These are phyloP conservation scores for Synchytrium microbalum DNA, from an alignment of 371 early-diverging fungal genomes.

Conservation along the genomic window DNA sequence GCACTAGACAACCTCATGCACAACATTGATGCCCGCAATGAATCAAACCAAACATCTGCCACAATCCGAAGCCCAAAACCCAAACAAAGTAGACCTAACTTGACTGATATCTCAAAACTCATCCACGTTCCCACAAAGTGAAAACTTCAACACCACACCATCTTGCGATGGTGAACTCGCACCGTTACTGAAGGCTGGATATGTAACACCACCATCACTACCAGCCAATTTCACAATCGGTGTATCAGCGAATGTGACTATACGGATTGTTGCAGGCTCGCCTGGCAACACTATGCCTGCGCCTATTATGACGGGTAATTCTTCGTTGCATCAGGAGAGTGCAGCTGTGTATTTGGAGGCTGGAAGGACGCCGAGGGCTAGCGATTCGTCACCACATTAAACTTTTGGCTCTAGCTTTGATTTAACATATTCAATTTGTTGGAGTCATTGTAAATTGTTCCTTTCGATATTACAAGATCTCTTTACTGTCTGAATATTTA, in stretches of 20 bases:
- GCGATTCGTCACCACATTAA: neutral
- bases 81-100: neutral
- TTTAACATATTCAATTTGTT: too few relatives aligned
- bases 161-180: neutral
- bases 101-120: neutral
- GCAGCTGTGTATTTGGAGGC: neutral
- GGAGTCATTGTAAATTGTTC: too few relatives aligned
- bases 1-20: neutral
- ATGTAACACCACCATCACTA: neutral
- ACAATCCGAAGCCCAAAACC: neutral
- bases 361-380: neutral
- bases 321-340: neutral
- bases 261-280: neutral
- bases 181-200: neutral
- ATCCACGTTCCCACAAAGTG: neutral
- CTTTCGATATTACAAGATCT: too few relatives aligned
- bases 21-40: neutral
- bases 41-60: neutral
- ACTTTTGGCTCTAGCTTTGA: too few relatives aligned
- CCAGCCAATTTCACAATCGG: neutral
- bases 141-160: too few relatives aligned
- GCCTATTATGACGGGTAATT: neutral
- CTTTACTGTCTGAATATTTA: too few relatives aligned
- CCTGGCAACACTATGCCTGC: neutral
- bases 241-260: neutral